phyloP scores from a whole-genome alignment of 441 rosid species.

The Euphorbia neoarborescens region DNA sequence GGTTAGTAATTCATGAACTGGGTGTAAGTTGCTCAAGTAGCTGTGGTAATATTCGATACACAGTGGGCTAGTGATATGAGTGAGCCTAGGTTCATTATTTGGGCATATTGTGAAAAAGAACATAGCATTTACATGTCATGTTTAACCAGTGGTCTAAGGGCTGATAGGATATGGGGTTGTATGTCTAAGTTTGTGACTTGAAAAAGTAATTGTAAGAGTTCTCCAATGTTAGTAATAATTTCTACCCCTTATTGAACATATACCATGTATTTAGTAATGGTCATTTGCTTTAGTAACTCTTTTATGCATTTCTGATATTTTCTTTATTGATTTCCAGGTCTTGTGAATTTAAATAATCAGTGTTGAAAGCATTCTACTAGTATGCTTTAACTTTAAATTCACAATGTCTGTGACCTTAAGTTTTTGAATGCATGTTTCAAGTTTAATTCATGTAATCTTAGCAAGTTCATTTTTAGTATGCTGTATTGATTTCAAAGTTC shows the following conservation, averaged over 20 bases:
- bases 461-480: too few relatives aligned
- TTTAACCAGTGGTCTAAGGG: background rate
- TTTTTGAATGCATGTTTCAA: too few relatives aligned
- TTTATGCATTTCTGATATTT: background rate
- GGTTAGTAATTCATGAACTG: background rate
- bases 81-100: background rate
- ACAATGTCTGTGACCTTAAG: too few relatives aligned
- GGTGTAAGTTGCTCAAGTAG: background rate
- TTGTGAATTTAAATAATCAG: slow-evolving; percentile 6
- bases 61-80: background rate
- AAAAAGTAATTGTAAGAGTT: background rate
- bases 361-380: too few relatives aligned
- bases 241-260: background rate
- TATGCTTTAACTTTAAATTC: too few relatives aligned
- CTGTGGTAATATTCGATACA: background rate
- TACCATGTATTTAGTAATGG: background rate
- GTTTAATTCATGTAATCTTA: too few relatives aligned
- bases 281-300: background rate
- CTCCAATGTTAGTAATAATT: background rate
- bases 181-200: background rate
- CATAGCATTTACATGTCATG: background rate
- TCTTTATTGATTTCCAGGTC: slow-evolving; percentile 1
- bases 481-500: too few relatives aligned
- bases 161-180: background rate
- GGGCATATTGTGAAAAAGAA: background rate